Evolutionary conservation across 805 yeast genomes (phyloP), one percentile per base, ranked within the genome.

Genomic region (Barnettozyma populi): DNA sequence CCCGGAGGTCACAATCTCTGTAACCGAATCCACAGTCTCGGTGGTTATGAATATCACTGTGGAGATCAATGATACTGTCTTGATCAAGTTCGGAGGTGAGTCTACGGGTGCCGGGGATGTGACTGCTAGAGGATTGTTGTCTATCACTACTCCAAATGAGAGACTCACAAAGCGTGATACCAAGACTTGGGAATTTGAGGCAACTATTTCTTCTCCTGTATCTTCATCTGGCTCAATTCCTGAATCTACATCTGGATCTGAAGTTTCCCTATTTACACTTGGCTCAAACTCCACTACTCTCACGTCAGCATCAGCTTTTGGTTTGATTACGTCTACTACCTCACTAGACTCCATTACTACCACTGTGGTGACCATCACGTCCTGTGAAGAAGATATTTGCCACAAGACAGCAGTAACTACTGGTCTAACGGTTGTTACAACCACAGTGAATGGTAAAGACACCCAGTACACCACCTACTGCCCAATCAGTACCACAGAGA

Each of bases 341-440:
- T 24, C 18, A 10, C 27, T 13, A 13, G 7, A 9, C 7, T 5
- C 18, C 2, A 8, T 8, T 6, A 10, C 16, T 13, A 45, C 54
- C 31, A 48, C 54, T 21, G 46, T 46, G 7, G 38, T 49, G 18
- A 52, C 53, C 14, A 20, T 50, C 24, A 66, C 70, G 20, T 59
- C 63, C 18, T 65, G 69, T 50, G 51, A 60, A 14, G 54, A 55
- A 45, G 55, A 62, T 45, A 47, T 44, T 19, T 66, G 69, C 43
- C 51, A 63, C 31, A 63, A 66, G 23, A 46, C 47, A 6, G 51
- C 57, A 39, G 47, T 62, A n/a, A 53, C 57, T 27, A 61, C 64
- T 36, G 53, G 53, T 19, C 45, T 62, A 14, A 60, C 70, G 32
- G 64, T 70, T 36, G 60, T 63, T 11, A 63, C 70, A 5, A 55